phyloP scores from a whole-genome alignment of 2,329 filamentous ascomycete species.

The Ambrosiella cleistominuta region DNA sequence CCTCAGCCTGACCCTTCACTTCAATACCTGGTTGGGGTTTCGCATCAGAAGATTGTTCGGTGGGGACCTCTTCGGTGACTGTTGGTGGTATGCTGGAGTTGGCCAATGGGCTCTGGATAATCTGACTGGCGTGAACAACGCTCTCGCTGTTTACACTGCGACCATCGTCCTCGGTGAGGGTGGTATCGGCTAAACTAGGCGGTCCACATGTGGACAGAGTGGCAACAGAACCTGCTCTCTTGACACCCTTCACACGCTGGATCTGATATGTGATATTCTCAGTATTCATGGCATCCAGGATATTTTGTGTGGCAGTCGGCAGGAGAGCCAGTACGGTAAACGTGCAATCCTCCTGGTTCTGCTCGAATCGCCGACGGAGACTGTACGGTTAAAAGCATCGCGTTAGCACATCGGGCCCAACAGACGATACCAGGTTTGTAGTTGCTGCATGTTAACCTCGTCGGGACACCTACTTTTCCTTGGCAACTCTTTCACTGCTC shows the following conservation, averaged over 20 bases:
- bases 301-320: constrained; percentile 77
- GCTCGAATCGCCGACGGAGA: constrained; percentile 86
- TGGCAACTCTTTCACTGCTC: constrained; percentile 86
- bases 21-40: not conserved
- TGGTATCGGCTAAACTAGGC: constrained; percentile 48
- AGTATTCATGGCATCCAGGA: constrained; percentile 73
- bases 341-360: constrained; percentile 97
- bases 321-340: constrained; percentile 93
- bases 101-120: constrained; percentile 31
- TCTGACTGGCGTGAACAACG: constrained; percentile 68
- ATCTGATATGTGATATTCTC: constrained; percentile 87
- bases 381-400: constrained; percentile 27
- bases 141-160: constrained; percentile 66
- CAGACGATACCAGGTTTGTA: too few relatives aligned
- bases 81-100: constrained; percentile 22
- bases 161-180: constrained; percentile 66
- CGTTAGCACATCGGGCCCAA: not conserved
- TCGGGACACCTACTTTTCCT: constrained; percentile 66
- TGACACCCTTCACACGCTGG: constrained; percentile 66
- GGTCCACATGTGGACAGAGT: constrained; percentile 36
- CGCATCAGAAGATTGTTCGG: not conserved
- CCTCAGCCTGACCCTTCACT: not conserved
- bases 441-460: not conserved
- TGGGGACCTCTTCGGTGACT: constrained; percentile 14
- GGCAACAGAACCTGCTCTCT: constrained; percentile 41